Conservation (phyloP, 1,284 basidiomycete genomes). For the Leccinum fuscescens region DNA sequence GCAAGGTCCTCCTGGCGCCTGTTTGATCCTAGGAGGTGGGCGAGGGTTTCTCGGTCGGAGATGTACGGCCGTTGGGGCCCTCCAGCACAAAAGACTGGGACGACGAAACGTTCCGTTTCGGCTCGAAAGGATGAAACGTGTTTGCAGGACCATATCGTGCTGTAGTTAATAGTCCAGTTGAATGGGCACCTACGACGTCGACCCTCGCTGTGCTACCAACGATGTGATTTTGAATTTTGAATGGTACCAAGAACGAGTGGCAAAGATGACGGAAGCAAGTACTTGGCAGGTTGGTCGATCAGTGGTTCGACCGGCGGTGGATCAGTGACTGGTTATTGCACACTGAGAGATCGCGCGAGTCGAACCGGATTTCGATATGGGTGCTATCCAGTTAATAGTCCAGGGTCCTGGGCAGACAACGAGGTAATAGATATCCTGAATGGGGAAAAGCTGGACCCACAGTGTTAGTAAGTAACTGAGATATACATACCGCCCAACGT, state of each 20-base stretch:
- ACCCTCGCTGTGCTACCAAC: neutral
- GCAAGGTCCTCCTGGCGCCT: neutral
- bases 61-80: conserved; percentile 3
- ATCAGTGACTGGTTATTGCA: neutral
- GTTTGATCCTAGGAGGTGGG: neutral
- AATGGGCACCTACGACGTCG: neutral
- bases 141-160: neutral
- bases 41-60: neutral
- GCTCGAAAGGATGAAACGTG: conserved; percentile 7
- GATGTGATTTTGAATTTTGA: conserved; percentile 12
- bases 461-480: no score
- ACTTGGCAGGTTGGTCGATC: conserved; percentile 7
- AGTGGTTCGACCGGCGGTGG: neutral
- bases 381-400: no score
- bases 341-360: no score
- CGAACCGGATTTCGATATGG: neutral
- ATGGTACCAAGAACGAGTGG: neutral
- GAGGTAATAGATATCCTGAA: conserved; percentile 1
- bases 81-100: neutral
- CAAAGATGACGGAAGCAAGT: neutral
- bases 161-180: conserved; percentile 15
- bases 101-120: neutral
- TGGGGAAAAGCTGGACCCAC: no score
- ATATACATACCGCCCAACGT: neutral
- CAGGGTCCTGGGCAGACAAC: conserved; percentile 13